A percentile compares a stretch with the other conserved stretches of the same genome.
These are phyloP conservation scores for Coemansia sp. DNA, from an alignment of 192 early-diverging fungal genomes.

Conservation along the genomic window DNA sequence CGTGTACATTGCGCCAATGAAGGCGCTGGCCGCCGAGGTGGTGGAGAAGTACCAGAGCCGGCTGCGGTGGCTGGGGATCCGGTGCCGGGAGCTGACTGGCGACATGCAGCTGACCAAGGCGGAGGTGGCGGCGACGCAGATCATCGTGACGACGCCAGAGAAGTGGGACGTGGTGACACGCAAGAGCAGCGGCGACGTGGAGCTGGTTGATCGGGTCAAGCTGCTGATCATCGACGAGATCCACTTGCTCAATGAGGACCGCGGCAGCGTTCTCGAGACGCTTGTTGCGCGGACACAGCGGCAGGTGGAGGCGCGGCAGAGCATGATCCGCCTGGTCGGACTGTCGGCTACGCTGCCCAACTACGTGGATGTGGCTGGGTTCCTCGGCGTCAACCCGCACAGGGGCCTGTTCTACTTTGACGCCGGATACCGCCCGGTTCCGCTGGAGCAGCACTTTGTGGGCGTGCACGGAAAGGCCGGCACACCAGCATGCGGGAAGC, in stretches of 20 bases:
- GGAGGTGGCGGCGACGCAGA: slow-evolving; percentile 91
- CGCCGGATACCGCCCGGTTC: slow-evolving; percentile 89
- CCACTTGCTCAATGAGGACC: slow-evolving; percentile 94
- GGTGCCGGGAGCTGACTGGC: slow-evolving; percentile 91
- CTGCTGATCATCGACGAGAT: slow-evolving; percentile 98
- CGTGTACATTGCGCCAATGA: slow-evolving; percentile 98
- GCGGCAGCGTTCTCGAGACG: slow-evolving; percentile 95
- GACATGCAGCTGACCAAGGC: slow-evolving; percentile 98
- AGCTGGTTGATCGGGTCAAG: slow-evolving; percentile 85
- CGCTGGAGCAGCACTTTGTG: slow-evolving; percentile 94
- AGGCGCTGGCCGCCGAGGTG: slow-evolving; percentile 94
- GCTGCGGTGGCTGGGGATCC: slow-evolving; percentile 79
- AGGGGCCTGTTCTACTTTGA: slow-evolving; percentile 98
- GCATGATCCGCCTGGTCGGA: slow-evolving; percentile 94
- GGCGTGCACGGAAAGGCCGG: slow-evolving; percentile 88
- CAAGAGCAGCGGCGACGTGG: slow-evolving; percentile 92
- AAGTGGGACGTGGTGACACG: slow-evolving; percentile 99
- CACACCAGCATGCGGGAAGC: slow-evolving; percentile 58
- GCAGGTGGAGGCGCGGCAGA: slow-evolving; percentile 89
- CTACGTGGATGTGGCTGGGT: slow-evolving; percentile 92
- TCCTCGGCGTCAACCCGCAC: slow-evolving; percentile 90
- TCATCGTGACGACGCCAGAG: slow-evolving; percentile 99
- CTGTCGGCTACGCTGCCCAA: slow-evolving; percentile 98
- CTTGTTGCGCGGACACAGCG: slow-evolving; percentile 93
- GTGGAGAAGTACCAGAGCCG: slow-evolving; percentile 87